These are phyloP conservation scores for Neurospora pannonica DNA, from an alignment of 495 filamentous ascomycete species.

Conservation along the genomic window DNA sequence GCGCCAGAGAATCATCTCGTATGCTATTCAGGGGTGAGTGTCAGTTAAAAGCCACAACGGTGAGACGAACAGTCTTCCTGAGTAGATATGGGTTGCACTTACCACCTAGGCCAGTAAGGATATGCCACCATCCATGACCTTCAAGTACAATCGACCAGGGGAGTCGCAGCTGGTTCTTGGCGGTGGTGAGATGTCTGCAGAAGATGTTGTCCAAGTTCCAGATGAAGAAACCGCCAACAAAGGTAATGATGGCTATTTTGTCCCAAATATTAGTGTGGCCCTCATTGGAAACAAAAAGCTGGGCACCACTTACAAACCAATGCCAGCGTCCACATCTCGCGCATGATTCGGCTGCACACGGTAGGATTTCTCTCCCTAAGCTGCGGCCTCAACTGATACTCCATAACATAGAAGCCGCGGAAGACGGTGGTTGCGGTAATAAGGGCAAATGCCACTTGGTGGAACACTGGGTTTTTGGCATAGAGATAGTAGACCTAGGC, in stretches of 20 bases:
- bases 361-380: slow-evolving; percentile 32
- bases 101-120: slow-evolving; percentile 30
- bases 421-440: slow-evolving; percentile 71
- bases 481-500: slow-evolving; percentile 74
- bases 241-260: slow-evolving; percentile 53
- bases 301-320: slow-evolving; percentile 22
- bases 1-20: slow-evolving; percentile 78
- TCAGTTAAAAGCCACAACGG: slow-evolving; percentile 32
- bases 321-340: slow-evolving; percentile 54
- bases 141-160: slow-evolving; percentile 89
- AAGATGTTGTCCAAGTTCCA: slow-evolving; percentile 84
- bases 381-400: slow-evolving; percentile 58
- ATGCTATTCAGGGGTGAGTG: slow-evolving; percentile 37
- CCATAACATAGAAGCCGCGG: slow-evolving; percentile 86
- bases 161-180: slow-evolving; percentile 64
- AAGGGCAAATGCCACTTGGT: slow-evolving; percentile 79
- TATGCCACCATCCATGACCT: slow-evolving; percentile 96
- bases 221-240: slow-evolving; percentile 73
- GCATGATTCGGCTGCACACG: slow-evolving; percentile 67
- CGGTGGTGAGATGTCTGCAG: slow-evolving; percentile 59
- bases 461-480: slow-evolving; percentile 84
- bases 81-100: not conserved
- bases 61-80: not conserved
- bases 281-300: not conserved
- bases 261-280: not conserved